Base-by-base conservation (phyloP, 2,329 filamentous ascomycete species). In the Cryphonectria radicalis region DNA sequence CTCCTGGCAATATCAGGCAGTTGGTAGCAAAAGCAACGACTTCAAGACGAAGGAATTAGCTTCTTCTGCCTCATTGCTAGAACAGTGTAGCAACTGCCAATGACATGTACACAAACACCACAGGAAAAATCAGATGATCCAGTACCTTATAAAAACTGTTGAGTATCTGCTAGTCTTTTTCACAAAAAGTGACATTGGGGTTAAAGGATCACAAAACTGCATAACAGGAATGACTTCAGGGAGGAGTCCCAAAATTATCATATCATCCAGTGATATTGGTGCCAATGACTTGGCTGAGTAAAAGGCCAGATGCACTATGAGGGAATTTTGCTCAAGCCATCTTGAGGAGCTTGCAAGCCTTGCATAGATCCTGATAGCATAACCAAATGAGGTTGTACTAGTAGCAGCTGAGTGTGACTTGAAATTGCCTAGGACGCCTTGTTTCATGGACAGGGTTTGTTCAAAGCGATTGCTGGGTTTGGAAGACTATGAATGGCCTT, bases 401-500 rank as follows among this genome's bases (percentile, higher is more conserved):
- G 22, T 62, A 40, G 28, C 32, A 71, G n/a, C 60, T 63, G 35
- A 19, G 3, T 43, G 43, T 37, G 43, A 17, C 32, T n/a, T 62
- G 37, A 14, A 65, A 17, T 40, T 68, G 50, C 68, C 40, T 69
- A 62, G 62, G 69, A 55, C 59, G 66, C 40, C 66, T 63, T 57
- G 8, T 64, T 43, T n/a, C 46, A 28, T 57, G n/a, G 25, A 28
- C n/a, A 28, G 25, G 53, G 53, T 57, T 13, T 19, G 14, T 59
- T 35, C 25, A 1, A 40, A 62, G 0, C 59, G 25, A 40, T 40
- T 35, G 25, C 25, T 66, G 60, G 42, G 22, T 32, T 37, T 37
- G 35, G 25, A 53, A 32, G 46, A 5, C 14, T 53, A 10, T 14
- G 57, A 37, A 40, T 25, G 22, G 25, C 14, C 22, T 42, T 59